Evolutionary conservation across 2,329 filamentous ascomycete genomes (phyloP), one percentile per base, ranked within the genome.

Genomic region (Phaeophleospora eucalypticola): DNA sequence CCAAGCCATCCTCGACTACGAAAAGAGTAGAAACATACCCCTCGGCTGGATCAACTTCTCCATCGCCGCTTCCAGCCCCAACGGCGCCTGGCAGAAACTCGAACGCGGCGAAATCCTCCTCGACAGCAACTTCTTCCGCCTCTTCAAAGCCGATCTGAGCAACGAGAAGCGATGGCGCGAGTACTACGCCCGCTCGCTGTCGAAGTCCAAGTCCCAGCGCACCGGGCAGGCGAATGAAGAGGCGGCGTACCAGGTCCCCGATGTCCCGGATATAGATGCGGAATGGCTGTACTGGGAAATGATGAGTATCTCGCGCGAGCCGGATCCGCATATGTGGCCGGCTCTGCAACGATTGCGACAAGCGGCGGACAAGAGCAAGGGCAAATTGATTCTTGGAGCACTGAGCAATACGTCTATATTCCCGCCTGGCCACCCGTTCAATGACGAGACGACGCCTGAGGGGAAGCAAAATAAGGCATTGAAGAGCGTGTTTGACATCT

Each of bases 371-470:
- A 34, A 50, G 33, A 60, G 54, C 37, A 44, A 57, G 60, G 39
- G 61, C 1, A 71, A 73, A 47, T 90, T 84, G 57, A 76, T 91
- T 27, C 68, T 97, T 1, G 91, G 84, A 0, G 93, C 90, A 1
- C 72, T 97, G 54, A 90, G 85, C 58, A 97, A 98, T 64, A 97
- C 93, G 0, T 81, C 93, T 19, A 84, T 89, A 18, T 96, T 94
- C 60, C 91, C 90, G 0, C 74, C 78, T 0, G 84, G 78, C 0
- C 88, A 96, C 61, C 71, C 76, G 18, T 84, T 87, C 48, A 77
- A 84, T 55, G 70, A 73, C 35, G 70, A 76, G 0, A 54, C 56
- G 1, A 59, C 68, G 4, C 68, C 67, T 29, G 65, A 68, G 3
- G 69, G 67, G 6, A 63, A 60, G 4, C 52, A 71, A 4, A 58